These are phyloP conservation scores for Agrostemma githago DNA, from an alignment of 148 eudicot species.

Conservation along the genomic window DNA sequence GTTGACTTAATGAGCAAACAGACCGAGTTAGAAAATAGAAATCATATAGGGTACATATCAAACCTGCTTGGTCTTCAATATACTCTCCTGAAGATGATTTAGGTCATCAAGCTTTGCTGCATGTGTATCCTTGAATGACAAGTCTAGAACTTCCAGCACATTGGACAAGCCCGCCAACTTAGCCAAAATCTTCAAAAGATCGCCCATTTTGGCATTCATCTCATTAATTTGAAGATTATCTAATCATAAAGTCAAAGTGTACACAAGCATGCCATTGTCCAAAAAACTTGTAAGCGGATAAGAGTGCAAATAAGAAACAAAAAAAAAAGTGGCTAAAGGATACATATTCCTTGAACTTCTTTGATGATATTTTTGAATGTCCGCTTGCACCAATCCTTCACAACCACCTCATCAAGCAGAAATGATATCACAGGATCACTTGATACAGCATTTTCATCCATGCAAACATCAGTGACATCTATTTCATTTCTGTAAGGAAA, in stretches of 20 bases:
- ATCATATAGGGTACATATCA: slow-evolving; percentile 15
- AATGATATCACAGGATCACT: slow-evolving; percentile 93
- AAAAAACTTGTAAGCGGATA: not conserved
- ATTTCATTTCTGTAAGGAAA: slow-evolving; percentile 48
- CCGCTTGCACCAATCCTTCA: slow-evolving; percentile 96
- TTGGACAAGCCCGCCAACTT: slow-evolving; percentile 63
- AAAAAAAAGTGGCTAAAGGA: slow-evolving; percentile 35
- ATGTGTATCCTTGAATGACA: slow-evolving; percentile 68
- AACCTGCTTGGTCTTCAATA: slow-evolving; percentile 92
- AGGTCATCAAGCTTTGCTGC: slow-evolving; percentile 88
- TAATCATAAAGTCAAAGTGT: slow-evolving; percentile 46
- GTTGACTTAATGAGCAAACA: slow-evolving; percentile 4
- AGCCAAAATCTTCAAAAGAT: slow-evolving; percentile 47
- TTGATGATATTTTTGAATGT: slow-evolving; percentile 50
- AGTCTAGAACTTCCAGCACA: slow-evolving; percentile 82
- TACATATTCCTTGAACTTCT: slow-evolving; percentile 70
- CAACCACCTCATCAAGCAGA: slow-evolving; percentile 95
- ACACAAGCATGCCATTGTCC: not conserved
- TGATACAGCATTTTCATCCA: slow-evolving; percentile 98
- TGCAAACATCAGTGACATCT: slow-evolving; percentile 98
- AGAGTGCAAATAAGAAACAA: slow-evolving; percentile 2
- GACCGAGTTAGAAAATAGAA: slow-evolving; percentile 6
- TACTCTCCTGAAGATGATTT: slow-evolving; percentile 69
- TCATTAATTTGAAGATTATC: slow-evolving; percentile 48
- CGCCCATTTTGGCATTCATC: slow-evolving; percentile 47